These are phyloP conservation scores for Pseudogymnoascus sp. DNA, from an alignment of 2,329 filamentous ascomycete genomes.

Conservation along the genomic window DNA sequence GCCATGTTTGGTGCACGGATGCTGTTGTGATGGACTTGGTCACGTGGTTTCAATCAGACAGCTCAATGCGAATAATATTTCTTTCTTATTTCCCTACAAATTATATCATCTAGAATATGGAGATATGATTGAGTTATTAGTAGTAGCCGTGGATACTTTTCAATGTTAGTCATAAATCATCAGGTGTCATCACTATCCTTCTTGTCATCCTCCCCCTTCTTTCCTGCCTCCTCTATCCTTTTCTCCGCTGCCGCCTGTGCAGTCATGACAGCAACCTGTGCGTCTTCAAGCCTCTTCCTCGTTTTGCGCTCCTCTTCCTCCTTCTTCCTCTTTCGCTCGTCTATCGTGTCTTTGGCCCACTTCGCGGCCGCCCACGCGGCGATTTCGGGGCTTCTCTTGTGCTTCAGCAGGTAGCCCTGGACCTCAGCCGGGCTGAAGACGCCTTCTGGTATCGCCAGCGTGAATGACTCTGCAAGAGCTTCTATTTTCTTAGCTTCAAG, in stretches of 20 bases:
- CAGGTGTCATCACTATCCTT: constrained; percentile 9
- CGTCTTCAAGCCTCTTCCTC: constrained; percentile 17
- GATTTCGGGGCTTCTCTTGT: constrained; percentile 50
- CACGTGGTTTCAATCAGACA: not conserved
- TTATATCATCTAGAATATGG: not conserved
- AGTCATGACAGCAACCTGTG: constrained; percentile 12
- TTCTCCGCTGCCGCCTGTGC: constrained; percentile 18
- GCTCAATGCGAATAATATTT: not conserved
- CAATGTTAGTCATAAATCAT: not conserved
- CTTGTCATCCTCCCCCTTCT: constrained; percentile 17
- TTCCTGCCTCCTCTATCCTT: constrained; percentile 9
- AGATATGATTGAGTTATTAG: not conserved
- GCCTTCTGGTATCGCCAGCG: constrained; percentile 42
- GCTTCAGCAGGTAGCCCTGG: constrained; percentile 58
- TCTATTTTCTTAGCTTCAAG: constrained; percentile 15
- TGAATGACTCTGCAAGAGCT: constrained; percentile 46
- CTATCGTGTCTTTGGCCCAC: constrained; percentile 47
- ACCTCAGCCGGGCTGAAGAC: constrained; percentile 57
- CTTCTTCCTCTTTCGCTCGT: constrained; percentile 38
- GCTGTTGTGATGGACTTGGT: not conserved
- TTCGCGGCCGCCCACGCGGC: constrained; percentile 46
- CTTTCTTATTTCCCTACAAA: not conserved
- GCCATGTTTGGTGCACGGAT: not conserved
- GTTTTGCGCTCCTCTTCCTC: constrained; percentile 24
- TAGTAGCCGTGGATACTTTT: not conserved